Conservation (phyloP, 345 rosid genomes). For the Camelina hispida region DNA sequence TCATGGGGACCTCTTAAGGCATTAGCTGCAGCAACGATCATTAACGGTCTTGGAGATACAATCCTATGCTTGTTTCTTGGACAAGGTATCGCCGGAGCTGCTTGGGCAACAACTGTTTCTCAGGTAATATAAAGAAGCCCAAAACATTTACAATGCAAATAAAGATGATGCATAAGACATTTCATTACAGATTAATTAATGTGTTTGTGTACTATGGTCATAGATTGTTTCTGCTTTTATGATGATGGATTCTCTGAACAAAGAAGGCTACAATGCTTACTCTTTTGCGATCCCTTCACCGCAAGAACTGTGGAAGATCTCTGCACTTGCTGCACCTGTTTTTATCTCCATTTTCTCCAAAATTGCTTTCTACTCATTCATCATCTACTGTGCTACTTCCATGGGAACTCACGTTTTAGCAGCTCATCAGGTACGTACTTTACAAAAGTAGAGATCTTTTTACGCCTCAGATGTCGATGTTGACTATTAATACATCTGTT, state of each 20-base stretch:
- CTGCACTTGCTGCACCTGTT: constrained; percentile 61
- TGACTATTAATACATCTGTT: neutral
- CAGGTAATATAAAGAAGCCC: constrained; percentile 54
- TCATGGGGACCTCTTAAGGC: constrained; percentile 95
- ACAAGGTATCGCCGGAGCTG: constrained; percentile 93
- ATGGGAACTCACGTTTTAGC: constrained; percentile 81
- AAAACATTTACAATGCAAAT: constrained; percentile 3
- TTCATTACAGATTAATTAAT: constrained; percentile 9
- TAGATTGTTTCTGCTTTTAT: constrained; percentile 87
- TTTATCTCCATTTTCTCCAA: constrained; percentile 51
- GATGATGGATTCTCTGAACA: constrained; percentile 83
- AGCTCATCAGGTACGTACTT: constrained; percentile 80
- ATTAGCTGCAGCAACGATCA: constrained; percentile 73
- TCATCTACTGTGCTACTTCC: constrained; percentile 80
- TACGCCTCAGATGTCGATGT: neutral
- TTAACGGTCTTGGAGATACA: constrained; percentile 81
- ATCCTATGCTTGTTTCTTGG: constrained; percentile 78
- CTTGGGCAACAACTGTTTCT: constrained; percentile 89
- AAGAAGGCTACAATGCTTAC: constrained; percentile 76
- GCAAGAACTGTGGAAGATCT: constrained; percentile 59
- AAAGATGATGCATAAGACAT: neutral
- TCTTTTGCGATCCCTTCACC: constrained; percentile 65
- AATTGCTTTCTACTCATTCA: constrained; percentile 81
- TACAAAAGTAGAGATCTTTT: constrained; percentile 7
- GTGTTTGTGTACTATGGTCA: constrained; percentile 28